Base-by-base conservation (phyloP, 805 yeast species). In the Candida schatavii region DNA sequence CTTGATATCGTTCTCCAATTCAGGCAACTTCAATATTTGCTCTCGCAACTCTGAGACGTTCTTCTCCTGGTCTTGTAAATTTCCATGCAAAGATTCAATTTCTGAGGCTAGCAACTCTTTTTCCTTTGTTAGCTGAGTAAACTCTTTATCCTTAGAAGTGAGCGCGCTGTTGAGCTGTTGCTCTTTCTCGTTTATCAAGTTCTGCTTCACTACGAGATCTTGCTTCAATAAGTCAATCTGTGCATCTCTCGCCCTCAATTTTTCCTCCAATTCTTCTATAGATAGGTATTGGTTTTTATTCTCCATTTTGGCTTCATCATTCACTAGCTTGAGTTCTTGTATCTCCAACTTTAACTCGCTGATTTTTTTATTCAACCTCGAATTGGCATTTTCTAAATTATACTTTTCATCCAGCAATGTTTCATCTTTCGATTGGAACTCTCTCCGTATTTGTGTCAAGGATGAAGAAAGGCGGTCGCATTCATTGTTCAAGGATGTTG, bases 1-100 rank as follows among this genome's bases (percentile, higher is more conserved):
- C 35, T 67, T 63, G 17, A 69, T 47, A 75, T 89, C 68, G 70
- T 81, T 35, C 74, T 68, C 57, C 73, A 89, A 40, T 60, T 66
- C 55, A 74, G 85, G 39, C 72, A 69, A 53, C 48, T 59, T 38
- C 43, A 54, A 57, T 11, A 59, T 48, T 48, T 55, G 63, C 26
- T 37, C 42, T 30, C 55, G 55, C 26, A 67, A 49, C 2, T 58
- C 53, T 13, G 48, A 47, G 2, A 64, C 49, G 41, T 66, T 66
- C 34, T 39, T 2, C 19, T 42, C 44, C 11, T 43, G 30, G 31
- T 41, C 45, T 10, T 39, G 35, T 7, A 43, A 35, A 13, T 44
- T 43, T 23, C 39, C 35, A n/a, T 48, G 42, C 36, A 52, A 37
- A 6, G 37, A 9, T 9, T 26, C 21, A 11, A 37, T 37, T 11